Conservation (phyloP, 2,329 filamentous ascomycete genomes). For the Trichothecium roseum region DNA sequence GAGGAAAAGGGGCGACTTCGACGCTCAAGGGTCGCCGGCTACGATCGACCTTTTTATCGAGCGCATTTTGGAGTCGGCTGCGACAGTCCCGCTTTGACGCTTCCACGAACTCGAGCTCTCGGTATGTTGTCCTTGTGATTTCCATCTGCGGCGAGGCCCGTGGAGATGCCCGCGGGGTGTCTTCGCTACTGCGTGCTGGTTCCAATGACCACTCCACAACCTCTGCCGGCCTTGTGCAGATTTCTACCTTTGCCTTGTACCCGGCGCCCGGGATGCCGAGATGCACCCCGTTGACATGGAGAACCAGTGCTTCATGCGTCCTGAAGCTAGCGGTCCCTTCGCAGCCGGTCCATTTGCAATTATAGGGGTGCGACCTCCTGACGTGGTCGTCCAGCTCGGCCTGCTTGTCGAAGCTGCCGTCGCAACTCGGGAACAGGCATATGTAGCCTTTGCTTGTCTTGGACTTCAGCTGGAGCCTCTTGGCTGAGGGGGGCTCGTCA, state of each 20-base stretch:
- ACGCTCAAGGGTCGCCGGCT: constrained; percentile 3
- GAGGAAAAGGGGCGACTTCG: constrained; percentile 25
- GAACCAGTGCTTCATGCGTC: constrained; percentile 25
- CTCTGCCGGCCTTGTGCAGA: constrained; percentile 15
- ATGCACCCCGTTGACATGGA: constrained; percentile 33
- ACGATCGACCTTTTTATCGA: background rate
- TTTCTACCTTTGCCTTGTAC: constrained; percentile 25
- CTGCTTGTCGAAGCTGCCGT: constrained; percentile 10
- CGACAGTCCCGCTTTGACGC: background rate
- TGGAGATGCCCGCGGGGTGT: background rate
- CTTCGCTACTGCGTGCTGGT: background rate
- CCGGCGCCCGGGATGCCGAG: constrained; percentile 26
- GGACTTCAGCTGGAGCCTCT: too few species aligned
- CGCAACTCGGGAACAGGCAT: too few species aligned
- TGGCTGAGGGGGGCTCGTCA: too few species aligned
- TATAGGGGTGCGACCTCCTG: constrained; percentile 17
- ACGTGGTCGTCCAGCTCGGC: constrained; percentile 14
- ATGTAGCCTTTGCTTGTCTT: too few species aligned
- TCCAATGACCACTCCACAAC: constrained; percentile 18
- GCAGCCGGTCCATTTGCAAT: constrained; percentile 30
- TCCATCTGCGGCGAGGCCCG: background rate
- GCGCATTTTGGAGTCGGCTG: background rate
- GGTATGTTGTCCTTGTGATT: constrained; percentile 6
- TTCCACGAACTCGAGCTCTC: background rate
- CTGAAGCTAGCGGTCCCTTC: constrained; percentile 20